Percentiles rank a stretch among this genome's conserved stretches.
These are phyloP conservation scores for Phlyctochytrium bullatum DNA, from an alignment of 192 early-diverging fungal genomes.

Conservation along the genomic window DNA sequence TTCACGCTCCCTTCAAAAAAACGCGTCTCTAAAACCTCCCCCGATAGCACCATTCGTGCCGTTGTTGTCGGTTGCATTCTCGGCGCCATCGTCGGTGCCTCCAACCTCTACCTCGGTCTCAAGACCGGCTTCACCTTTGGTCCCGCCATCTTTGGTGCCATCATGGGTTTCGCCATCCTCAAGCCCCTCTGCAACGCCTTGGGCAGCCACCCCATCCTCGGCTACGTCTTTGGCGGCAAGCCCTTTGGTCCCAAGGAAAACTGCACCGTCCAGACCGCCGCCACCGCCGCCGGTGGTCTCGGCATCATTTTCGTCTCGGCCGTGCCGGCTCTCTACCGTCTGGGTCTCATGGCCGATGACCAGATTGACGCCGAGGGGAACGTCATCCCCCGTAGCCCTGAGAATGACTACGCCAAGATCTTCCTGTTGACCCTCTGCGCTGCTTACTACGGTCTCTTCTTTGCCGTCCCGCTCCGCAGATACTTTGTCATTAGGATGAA, in stretches of 20 bases:
- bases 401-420: constrained; percentile 55
- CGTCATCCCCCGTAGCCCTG: no score
- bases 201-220: constrained; percentile 64
- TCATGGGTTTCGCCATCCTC: constrained; percentile 69
- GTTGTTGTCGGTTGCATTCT: constrained; percentile 58
- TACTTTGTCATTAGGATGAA: constrained; percentile 78
- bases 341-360: constrained; percentile 51
- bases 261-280: no score
- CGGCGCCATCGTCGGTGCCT: constrained; percentile 70
- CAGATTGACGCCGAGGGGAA: constrained; percentile 46
- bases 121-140: constrained; percentile 54
- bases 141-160: constrained; percentile 31
- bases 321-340: constrained; percentile 73
- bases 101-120: constrained; percentile 86
- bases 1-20: no score
- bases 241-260: no score
- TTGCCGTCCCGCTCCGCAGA: no score
- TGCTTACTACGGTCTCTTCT: constrained; percentile 87
- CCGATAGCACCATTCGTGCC: constrained; percentile 43
- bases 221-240: constrained; percentile 81
- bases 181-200: constrained; percentile 56
- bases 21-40: not conserved
- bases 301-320: constrained; percentile 79
- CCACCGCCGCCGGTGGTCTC: constrained; percentile 83
- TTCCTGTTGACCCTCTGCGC: constrained; percentile 73